Conservation (phyloP, 2,329 filamentous ascomycete species). For the Ramularia endophylla region DNA sequence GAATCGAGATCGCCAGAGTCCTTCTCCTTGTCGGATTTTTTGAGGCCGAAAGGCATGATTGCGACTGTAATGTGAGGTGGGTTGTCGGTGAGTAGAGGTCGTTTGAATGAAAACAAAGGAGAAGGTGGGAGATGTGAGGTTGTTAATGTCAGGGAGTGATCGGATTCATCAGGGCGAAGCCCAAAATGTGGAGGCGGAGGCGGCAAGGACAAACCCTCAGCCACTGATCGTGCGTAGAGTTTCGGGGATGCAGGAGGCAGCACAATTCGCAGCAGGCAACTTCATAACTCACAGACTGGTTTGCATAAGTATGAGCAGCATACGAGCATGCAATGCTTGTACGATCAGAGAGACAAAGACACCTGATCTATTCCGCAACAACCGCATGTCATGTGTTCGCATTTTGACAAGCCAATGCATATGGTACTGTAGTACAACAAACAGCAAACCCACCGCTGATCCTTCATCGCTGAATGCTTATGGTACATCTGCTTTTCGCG, state of each 20-base stretch:
- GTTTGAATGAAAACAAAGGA: slow-evolving; percentile 1
- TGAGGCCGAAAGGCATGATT: slow-evolving; percentile 39
- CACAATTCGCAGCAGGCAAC: too few relatives aligned
- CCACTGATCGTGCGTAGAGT: background rate
- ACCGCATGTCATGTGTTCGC: background rate
- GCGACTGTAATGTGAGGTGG: background rate
- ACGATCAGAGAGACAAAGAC: too few relatives aligned
- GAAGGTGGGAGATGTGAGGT: background rate
- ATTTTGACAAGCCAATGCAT: background rate
- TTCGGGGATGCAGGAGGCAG: too few relatives aligned
- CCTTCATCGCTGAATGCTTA: too few relatives aligned
- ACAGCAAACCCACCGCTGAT: too few relatives aligned
- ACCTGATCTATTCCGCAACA: too few relatives aligned
- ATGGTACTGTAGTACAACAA: background rate
- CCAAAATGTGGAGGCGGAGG: slow-evolving; percentile 2
- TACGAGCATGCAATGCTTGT: too few relatives aligned
- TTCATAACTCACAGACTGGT: too few relatives aligned
- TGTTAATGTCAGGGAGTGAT: background rate
- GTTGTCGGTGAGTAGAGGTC: slow-evolving; percentile 4
- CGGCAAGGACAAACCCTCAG: background rate
- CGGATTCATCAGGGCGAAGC: background rate
- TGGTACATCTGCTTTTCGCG: background rate
- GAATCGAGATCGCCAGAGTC: slow-evolving; percentile 45
- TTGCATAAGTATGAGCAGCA: too few relatives aligned
- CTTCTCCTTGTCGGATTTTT: slow-evolving; percentile 48